Conservation (phyloP, 371 early-diverging fungal genomes). For the Mucor sp. region DNA sequence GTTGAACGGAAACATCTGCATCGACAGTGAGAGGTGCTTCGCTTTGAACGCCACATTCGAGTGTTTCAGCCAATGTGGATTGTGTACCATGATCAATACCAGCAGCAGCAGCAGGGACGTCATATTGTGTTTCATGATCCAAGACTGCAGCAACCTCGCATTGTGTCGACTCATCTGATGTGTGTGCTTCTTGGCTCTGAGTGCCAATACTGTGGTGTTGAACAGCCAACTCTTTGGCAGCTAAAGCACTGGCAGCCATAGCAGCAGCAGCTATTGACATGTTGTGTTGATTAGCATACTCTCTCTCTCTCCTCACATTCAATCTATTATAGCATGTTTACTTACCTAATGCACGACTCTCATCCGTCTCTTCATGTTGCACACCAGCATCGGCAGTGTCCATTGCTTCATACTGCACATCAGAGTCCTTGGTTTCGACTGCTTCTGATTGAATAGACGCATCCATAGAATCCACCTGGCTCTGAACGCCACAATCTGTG, state of each 20-base stretch:
- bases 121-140: constrained; percentile 18
- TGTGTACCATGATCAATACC: constrained; percentile 15
- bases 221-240: background rate
- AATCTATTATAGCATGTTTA: too few relatives aligned
- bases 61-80: constrained; percentile 3
- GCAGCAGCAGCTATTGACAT: background rate
- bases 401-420: constrained; percentile 1
- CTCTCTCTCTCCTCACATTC: too few relatives aligned
- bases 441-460: constrained; percentile 10
- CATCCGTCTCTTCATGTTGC: constrained; percentile 6
- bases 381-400: constrained; percentile 8
- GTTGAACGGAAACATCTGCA: background rate
- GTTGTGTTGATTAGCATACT: background rate
- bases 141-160: background rate
- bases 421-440: constrained; percentile 1
- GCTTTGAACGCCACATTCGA: constrained; percentile 15
- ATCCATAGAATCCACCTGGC: constrained; percentile 6
- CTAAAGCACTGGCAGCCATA: background rate
- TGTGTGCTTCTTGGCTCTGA: constrained; percentile 8
- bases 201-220: background rate
- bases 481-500: constrained; percentile 10
- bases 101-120: background rate
- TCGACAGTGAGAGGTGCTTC: background rate
- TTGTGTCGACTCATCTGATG: background rate
- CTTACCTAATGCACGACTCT: background rate